Percentiles rank a stretch among this genome's conserved stretches.
phyloP scores from a whole-genome alignment of 2,329 filamentous ascomycete genomes.

The Penicillium fuscoglaucum region DNA sequence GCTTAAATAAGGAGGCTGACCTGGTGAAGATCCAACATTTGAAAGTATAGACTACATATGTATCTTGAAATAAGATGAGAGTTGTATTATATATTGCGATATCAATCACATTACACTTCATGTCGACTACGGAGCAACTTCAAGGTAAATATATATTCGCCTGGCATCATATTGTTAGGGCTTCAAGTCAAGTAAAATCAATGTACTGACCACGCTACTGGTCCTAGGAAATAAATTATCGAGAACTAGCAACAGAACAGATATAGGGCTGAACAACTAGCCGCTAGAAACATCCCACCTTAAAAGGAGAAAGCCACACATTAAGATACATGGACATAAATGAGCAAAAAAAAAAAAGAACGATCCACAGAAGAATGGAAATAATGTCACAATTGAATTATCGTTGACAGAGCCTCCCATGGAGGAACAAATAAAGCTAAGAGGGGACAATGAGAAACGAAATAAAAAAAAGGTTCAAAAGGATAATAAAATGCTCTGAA shows the following conservation, averaged over 20 bases:
- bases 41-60: constrained; percentile 1
- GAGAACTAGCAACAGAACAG: constrained; percentile 3
- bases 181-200: not conserved
- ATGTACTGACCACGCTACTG: constrained; percentile 1
- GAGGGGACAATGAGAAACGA: constrained; percentile 6
- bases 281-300: constrained; percentile 3
- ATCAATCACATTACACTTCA: not conserved
- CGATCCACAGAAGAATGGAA: constrained; percentile 5
- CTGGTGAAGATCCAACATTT: constrained; percentile 19
- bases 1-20: constrained; percentile 26
- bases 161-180: not conserved
- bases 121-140: not conserved
- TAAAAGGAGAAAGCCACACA: not conserved
- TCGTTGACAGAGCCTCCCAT: constrained; percentile 19
- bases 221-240: not conserved
- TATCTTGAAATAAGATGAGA: not conserved
- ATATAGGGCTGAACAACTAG: not conserved
- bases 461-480: constrained; percentile 1
- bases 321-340: constrained; percentile 4
- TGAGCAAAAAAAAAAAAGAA: not conserved
- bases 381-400: constrained; percentile 24
- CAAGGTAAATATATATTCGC: not conserved
- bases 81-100: not conserved
- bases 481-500: constrained; percentile 20
- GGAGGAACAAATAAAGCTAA: constrained; percentile 20